Conservation (phyloP, 2,329 filamentous ascomycete genomes). For the Ophiocordyceps sinensis region DNA sequence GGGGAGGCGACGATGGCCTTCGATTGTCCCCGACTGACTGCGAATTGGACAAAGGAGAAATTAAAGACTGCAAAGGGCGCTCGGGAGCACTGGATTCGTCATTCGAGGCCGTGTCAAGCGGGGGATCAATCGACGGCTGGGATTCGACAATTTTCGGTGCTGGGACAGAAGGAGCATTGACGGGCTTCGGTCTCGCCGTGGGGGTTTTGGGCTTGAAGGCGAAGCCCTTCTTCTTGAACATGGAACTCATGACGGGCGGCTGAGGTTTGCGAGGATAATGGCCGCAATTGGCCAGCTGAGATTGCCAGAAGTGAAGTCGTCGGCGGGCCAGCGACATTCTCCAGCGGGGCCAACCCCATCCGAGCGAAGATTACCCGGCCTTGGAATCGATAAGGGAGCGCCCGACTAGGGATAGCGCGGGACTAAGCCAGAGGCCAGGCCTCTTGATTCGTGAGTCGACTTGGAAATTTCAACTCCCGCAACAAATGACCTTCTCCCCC, state of each 20-base stretch:
- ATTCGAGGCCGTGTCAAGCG: background rate
- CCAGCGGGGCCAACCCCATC: background rate
- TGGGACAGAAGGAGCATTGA: constrained; percentile 16
- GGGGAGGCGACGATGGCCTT: too few species aligned
- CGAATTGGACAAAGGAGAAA: background rate
- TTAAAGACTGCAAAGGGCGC: background rate
- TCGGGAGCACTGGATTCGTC: background rate
- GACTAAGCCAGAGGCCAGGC: constrained; percentile 20
- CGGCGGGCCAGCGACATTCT: background rate
- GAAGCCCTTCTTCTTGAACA: constrained; percentile 51
- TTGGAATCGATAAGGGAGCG: constrained; percentile 17
- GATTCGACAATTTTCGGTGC: constrained; percentile 2
- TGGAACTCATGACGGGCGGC: constrained; percentile 41
- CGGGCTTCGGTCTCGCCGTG: constrained; percentile 33
- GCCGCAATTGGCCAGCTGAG: background rate
- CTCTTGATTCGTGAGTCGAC: constrained; percentile 26
- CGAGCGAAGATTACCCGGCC: constrained; percentile 19
- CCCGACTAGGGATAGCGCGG: constrained; percentile 16
- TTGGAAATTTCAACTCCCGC: constrained; percentile 31
- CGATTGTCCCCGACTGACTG: background rate
- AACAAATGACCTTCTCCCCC: constrained; percentile 14
- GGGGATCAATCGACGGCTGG: constrained; percentile 1
- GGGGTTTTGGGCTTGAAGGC: constrained; percentile 60
- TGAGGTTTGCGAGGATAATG: background rate
- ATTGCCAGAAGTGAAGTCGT: background rate